Evolutionary conservation across 2,329 filamentous ascomycete genomes (phyloP).

Genomic region (Fusarium bulbicola): DNA sequence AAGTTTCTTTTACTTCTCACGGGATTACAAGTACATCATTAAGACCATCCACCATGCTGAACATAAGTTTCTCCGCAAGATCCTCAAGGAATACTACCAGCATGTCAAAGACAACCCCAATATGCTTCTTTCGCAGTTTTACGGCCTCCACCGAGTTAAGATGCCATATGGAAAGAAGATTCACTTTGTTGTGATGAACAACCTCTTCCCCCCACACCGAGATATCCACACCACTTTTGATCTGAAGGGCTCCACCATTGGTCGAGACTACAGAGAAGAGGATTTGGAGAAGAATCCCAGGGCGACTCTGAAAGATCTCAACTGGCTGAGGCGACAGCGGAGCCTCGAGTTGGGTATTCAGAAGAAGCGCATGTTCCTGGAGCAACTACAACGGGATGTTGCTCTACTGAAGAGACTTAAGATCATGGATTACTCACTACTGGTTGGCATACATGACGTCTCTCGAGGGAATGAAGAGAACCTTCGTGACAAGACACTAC

Average conservation of each 20-base stretch:
- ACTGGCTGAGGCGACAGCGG: slow-evolving; percentile 89
- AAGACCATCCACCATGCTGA: slow-evolving; percentile 98
- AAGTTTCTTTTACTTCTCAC: slow-evolving; percentile 99
- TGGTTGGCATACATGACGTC: slow-evolving; percentile 93
- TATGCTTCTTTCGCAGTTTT: slow-evolving; percentile 96
- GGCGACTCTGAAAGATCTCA: slow-evolving; percentile 94
- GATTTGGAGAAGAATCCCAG: slow-evolving; percentile 88
- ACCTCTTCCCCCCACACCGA: slow-evolving; percentile 94
- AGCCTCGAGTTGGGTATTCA: slow-evolving; percentile 87
- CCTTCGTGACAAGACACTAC: slow-evolving; percentile 84
- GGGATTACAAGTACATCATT: slow-evolving; percentile 99
- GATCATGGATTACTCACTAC: slow-evolving; percentile 98
- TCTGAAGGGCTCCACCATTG: slow-evolving; percentile 94
- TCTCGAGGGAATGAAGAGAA: slow-evolving; percentile 95
- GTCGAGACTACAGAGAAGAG: slow-evolving; percentile 89
- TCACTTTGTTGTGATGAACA: slow-evolving; percentile 99
- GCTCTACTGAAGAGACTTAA: slow-evolving; percentile 84
- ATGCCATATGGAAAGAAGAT: slow-evolving; percentile 98
- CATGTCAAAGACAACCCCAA: slow-evolving; percentile 95
- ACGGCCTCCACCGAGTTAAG: slow-evolving; percentile 96
- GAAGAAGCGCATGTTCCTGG: slow-evolving; percentile 88
- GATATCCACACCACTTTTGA: slow-evolving; percentile 98
- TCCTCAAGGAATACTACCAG: slow-evolving; percentile 90
- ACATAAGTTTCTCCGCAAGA: slow-evolving; percentile 85
- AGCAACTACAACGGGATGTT: slow-evolving; percentile 90